Base-by-base conservation (phyloP, 345 rosid genomes). In the Rhodamnia rubescens region DNA sequence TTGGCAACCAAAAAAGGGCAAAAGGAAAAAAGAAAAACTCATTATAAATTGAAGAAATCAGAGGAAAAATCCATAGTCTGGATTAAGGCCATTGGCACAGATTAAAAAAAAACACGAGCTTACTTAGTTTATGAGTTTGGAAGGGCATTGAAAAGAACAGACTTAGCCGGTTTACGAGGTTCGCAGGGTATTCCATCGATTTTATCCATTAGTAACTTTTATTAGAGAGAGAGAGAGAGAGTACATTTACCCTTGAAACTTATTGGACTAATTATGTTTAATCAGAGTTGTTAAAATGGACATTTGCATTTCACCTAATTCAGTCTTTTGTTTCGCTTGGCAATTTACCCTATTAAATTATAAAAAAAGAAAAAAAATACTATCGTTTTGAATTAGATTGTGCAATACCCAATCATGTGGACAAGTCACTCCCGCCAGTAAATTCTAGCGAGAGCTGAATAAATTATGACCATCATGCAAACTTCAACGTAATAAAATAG, bases 81-180 rank as follows among this genome's bases (percentile, higher is more conserved):
- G 78, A 10, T 36, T 36, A 4, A 32, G 24, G 78, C 44, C 47
- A 18, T 64, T 12, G 2, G 20, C 7, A 69, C 20, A 32, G 1
- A 32, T 61, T 8, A 61, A 50, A 14, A 5, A 15, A 61, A 29
- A 18, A 29, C 0, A 1, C 5, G 1, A 7, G 11, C 42, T 61
- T 29, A 7, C 2, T 61, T 61, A 61, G 8, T 61, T 15, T 15
- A 18, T 16, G 44, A 32, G 6, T 16, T 64, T 32, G 8, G 21
- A 5, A 1, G 3, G 6, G 10, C 0, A 44, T 32, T 18, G 12
- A 16, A 64, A 64, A 64, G 0, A 5, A 29, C 8, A 64, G 21
- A 64, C 12, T 29, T 18, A 16, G 18, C 22, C 6, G 0, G 15
- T 32, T 29, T 16, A 15, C 8, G 12, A 32, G 44, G 5, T 64